A percentile compares a stretch with the other conserved stretches of the same genome.
phyloP scores from a whole-genome alignment of 257 asterid species.

The Voacanga thouarsii region DNA sequence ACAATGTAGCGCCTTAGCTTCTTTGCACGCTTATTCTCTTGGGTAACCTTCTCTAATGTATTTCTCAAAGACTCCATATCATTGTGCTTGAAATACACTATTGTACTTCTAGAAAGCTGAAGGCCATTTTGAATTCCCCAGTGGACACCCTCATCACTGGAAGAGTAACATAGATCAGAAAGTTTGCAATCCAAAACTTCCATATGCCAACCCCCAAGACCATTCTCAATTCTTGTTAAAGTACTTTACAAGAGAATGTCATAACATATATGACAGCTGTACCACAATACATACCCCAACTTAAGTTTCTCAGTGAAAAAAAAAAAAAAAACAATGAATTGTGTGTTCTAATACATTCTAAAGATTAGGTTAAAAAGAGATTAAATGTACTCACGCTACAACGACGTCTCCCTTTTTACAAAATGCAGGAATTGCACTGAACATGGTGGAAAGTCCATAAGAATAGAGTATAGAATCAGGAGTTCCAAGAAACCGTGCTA shows the following conservation, averaged over 20 bases:
- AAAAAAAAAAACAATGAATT: neutral
- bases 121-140: conserved; percentile 98
- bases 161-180: conserved; percentile 23
- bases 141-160: conserved; percentile 95
- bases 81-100: conserved; percentile 83
- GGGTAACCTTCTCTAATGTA: conserved; percentile 65
- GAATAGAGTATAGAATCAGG: conserved; percentile 87
- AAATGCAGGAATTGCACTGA: conserved; percentile 96
- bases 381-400: conserved; percentile 63
- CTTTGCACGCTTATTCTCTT: conserved; percentile 73
- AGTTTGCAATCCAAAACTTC: neutral
- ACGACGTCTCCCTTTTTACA: conserved; percentile 93
- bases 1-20: conserved; percentile 89
- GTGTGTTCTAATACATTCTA: neutral
- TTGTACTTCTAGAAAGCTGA: conserved; percentile 92
- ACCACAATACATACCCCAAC: neutral
- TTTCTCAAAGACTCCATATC: conserved; percentile 68
- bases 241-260: neutral
- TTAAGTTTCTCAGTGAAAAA: neutral
- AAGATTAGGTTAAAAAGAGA: conserved; percentile 1
- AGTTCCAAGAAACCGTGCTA: conserved; percentile 91
- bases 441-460: conserved; percentile 95
- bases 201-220: neutral
- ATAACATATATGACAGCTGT: neutral
- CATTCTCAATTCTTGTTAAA: neutral